Evolutionary conservation across 2,329 filamentous ascomycete genomes (phyloP), one percentile per base, ranked within the genome.

Genomic region (Neoscytalidium dimidiatum): DNA sequence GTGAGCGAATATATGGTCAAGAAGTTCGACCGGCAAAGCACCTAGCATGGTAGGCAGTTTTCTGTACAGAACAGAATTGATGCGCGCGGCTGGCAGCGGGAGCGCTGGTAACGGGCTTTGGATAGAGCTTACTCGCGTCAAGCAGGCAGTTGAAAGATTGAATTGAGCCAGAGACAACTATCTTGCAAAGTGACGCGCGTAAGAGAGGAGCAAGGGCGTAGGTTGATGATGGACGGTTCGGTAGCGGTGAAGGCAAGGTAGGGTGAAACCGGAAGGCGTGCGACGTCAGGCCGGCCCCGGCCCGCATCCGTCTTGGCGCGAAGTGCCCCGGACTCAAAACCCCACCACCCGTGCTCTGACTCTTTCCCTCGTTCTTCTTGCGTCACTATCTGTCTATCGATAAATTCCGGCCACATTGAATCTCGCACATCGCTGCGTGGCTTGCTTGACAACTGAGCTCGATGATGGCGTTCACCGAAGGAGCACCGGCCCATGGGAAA

Each of bases 401-500:
- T 49, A 29, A 11, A 3, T 5, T 28, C n/a, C 51, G 17, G 3
- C 9, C 19, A 7, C 26, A 8, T 21, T 17, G 14, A 9, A 31
- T 17, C 33, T n/a, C 7, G n/a, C 14, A 13, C 7, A n/a, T n/a
- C n/a, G n/a, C n/a, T 52, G n/a, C 9, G 28, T 21, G 17, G n/a
- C 2, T 7, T 9, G 6, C 13, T 17, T 5, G 8, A 6, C 7
- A 33, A 28, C 23, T 17, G 4, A 51, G 8, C n/a, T 9, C 14
- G 35, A 44, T 21, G 29, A 43, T 60, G 56, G 11, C 53, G 9
- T 71, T 74, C 52, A 75, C 71, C 60, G 80, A 81, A 83, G 86
- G 86, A 61, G 86, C 86, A 14, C 82, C 84, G 13, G 75, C 77
- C 58, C 82, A 88, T 70, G 88, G 88, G 68, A 83, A 85, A 65